Evolutionary conservation across 345 rosid species (phyloP), one percentile per base, ranked within the genome.

Genomic region (Eucalyptus pumila): DNA sequence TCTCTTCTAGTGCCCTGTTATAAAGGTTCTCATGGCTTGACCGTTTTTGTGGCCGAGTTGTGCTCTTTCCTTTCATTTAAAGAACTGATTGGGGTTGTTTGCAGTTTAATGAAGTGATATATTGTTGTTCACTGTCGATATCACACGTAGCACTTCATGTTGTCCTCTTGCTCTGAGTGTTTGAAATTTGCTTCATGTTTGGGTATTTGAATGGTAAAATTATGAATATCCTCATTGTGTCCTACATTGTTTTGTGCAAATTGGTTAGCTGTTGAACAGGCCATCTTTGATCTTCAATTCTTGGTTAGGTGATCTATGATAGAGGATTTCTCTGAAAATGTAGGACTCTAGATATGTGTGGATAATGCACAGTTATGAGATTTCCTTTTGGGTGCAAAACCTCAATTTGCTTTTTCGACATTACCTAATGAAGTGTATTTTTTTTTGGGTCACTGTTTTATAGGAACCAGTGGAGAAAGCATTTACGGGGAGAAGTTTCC

Each of bases 401-500:
- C 19, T 51, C 50, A 80, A 16, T 14, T 51, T 26, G 21, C 27
- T 81, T 54, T 27, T 76, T 37, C 7, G 83, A 76, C 27, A 34
- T 80, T 32, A 12, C 83, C 48, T 51, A 34, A 65, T 32, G 24
- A 62, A 23, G 15, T 85, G 50, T 76, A 37, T 40, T 87, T 89
- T 65, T 62, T 50, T 21, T 52, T 52, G 58, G 58, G 58, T 52
- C 58, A 19, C 58, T 52, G 58, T 52, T 86, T 89, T 92, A 87
- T 93, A 98, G 99, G 99, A 62, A 93, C 96, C 90, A 92, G 94
- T 90, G 99, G 99, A 89, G 99, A 98, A 92, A 96, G 99, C 94
- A 97, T 98, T 87, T 98, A 95, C 90, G 97, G 91, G 62, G 96
- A 93, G 40, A 94, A 94, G 69, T 98, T 98, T 94, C 99, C 99